phyloP scores from a whole-genome alignment of 768 basidiomycete genomes.

The Lentinula raphanica region DNA sequence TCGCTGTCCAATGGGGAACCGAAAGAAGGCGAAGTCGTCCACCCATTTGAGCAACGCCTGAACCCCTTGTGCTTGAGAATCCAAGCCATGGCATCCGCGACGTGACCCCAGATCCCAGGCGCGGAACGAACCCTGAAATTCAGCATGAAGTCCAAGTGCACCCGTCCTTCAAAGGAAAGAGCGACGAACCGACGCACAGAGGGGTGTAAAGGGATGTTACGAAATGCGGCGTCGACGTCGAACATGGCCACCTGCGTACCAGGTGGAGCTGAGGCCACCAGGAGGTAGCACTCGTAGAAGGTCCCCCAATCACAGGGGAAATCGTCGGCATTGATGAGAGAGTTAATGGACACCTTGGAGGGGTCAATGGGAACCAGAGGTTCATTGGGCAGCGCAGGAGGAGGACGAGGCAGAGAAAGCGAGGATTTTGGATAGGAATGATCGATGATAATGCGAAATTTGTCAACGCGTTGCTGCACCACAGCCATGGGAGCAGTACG shows the following conservation, averaged over 20 bases:
- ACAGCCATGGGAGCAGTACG: constrained; percentile 22
- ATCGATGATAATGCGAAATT: constrained; percentile 22
- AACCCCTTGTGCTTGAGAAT: constrained; percentile 18
- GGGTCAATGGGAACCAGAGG: constrained; percentile 7
- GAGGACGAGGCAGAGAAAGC: not conserved
- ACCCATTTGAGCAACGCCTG: constrained; percentile 22
- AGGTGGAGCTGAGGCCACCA: constrained; percentile 27
- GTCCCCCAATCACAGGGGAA: constrained; percentile 28
- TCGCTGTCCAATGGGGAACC: constrained; percentile 8
- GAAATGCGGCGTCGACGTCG: constrained; percentile 33
- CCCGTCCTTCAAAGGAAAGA: constrained; percentile 15
- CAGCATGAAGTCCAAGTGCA: constrained; percentile 23
- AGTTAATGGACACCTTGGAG: constrained; percentile 18
- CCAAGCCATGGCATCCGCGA: constrained; percentile 29
- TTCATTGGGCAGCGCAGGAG: not conserved
- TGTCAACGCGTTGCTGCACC: constrained; percentile 16
- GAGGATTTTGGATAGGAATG: constrained; percentile 18
- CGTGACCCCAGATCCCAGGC: constrained; percentile 25
- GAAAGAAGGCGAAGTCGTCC: constrained; percentile 23
- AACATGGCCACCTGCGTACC: no score
- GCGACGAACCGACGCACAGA: constrained; percentile 19
- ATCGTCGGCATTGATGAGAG: constrained; percentile 17
- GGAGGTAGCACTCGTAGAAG: constrained; percentile 18
- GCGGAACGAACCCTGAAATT: constrained; percentile 25
- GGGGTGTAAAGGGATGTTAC: constrained; percentile 27